Percentiles rank a stretch among this genome's conserved stretches.
Evolutionary conservation across 1,139 yeast species (phyloP).

Genomic region (Suhomyces bribrorum): DNA sequence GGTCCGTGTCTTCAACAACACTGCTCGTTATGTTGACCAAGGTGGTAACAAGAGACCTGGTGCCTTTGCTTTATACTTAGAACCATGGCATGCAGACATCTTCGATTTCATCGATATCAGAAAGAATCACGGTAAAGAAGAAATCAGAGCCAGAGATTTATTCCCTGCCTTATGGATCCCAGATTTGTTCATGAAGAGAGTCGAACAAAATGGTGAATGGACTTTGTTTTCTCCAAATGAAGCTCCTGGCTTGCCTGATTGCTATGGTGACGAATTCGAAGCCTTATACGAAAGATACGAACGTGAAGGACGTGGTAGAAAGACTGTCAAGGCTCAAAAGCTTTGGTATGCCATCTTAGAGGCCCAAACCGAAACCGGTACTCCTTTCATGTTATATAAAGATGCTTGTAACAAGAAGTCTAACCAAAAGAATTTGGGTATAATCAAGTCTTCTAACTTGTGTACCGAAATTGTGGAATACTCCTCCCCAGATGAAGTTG

Average conservation of each 20-base stretch:
- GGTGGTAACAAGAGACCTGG: conserved; percentile 67
- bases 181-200: conserved; percentile 80
- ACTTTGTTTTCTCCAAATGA: conserved; percentile 85
- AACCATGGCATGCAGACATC: conserved; percentile 63
- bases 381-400: conserved; percentile 88
- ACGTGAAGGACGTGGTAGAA: conserved; percentile 67
- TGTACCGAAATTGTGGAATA: conserved; percentile 92
- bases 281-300: conserved; percentile 71
- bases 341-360: conserved; percentile 86
- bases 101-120: conserved; percentile 53
- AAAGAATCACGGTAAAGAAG: conserved; percentile 61
- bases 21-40: conserved; percentile 63
- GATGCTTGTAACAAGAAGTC: conserved; percentile 83
- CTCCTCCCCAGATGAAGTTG: conserved; percentile 83
- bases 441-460: conserved; percentile 83
- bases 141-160: conserved; percentile 55
- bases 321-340: conserved; percentile 79
- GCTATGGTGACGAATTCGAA: conserved; percentile 81
- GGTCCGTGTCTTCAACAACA: conserved; percentile 59
- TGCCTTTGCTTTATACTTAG: conserved; percentile 60
- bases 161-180: conserved; percentile 63
- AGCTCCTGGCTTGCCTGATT: conserved; percentile 80
- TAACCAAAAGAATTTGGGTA: conserved; percentile 85
- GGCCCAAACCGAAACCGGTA: conserved; percentile 91
- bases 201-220: conserved; percentile 77